Evolutionary conservation across 768 basidiomycete genomes (phyloP).

Genomic region (Trametes elegans): DNA sequence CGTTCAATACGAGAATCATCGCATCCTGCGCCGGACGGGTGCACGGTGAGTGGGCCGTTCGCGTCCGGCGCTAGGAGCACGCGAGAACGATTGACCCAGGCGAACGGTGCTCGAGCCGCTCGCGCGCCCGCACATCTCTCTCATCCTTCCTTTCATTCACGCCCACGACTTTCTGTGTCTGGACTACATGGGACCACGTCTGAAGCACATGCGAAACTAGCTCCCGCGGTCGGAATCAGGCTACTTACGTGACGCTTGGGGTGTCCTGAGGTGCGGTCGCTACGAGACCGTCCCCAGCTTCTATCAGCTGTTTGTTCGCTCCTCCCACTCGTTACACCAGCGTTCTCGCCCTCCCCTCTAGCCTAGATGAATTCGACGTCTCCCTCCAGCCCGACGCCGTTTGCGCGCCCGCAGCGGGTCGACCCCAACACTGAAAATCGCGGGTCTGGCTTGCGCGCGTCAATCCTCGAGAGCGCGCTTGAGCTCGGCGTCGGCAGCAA

Average conservation of each 20-base stretch:
- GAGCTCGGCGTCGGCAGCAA: conserved; percentile 63
- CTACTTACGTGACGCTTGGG: conserved; percentile 2
- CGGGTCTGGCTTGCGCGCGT: conserved; percentile 63
- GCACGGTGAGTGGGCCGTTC: too few species aligned
- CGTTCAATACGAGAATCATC: too few species aligned
- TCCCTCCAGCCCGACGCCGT: conserved; percentile 6
- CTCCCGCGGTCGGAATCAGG: not conserved
- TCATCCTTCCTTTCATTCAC: not conserved
- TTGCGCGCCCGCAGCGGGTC: conserved; percentile 14
- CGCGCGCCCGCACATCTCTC: too few species aligned
- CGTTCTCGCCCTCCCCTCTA: not conserved
- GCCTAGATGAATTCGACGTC: conserved; percentile 6
- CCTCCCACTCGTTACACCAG: not conserved
- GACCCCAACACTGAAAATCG: conserved; percentile 32
- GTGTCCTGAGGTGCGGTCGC: conserved; percentile 3
- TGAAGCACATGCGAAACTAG: not conserved
- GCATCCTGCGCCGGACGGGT: too few species aligned
- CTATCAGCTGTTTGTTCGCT: not conserved
- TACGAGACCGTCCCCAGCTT: conserved; percentile 8
- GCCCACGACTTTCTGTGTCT: conserved; percentile 1
- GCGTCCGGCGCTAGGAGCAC: too few species aligned
- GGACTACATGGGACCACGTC: conserved; percentile 5
- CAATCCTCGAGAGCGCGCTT: conserved; percentile 71
- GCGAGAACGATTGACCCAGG: too few species aligned
- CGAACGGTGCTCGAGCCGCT: too few species aligned